Conservation (phyloP, 495 filamentous ascomycete species). For the Lichenothelia convexa region DNA sequence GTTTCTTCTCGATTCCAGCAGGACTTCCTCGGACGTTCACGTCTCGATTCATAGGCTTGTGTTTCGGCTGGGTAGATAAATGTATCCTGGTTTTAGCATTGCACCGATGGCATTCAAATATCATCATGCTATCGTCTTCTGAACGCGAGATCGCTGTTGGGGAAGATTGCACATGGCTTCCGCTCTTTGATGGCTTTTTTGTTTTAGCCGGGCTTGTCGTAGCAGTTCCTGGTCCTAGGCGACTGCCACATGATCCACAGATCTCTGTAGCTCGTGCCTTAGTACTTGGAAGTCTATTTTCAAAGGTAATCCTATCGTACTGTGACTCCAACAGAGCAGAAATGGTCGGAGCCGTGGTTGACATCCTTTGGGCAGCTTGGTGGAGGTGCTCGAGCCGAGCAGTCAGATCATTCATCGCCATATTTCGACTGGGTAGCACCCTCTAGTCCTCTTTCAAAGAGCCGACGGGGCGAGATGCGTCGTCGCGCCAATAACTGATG, state of each 20-base stretch:
- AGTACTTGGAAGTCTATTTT: constrained; percentile 23
- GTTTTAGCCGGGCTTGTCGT: constrained; percentile 7
- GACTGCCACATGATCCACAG: constrained; percentile 35
- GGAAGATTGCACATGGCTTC: not conserved
- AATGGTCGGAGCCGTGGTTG: constrained; percentile 26
- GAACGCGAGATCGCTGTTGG: not conserved
- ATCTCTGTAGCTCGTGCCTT: constrained; percentile 24
- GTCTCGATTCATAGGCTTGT: not conserved
- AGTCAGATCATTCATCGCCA: not conserved
- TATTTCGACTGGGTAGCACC: too few species aligned
- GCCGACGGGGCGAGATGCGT: too few species aligned
- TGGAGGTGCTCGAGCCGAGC: constrained; percentile 27
- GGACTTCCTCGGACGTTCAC: not conserved
- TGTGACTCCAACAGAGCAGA: constrained; percentile 29
- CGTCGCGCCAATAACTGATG: too few species aligned
- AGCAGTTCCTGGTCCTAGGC: constrained; percentile 26
- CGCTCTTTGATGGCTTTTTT: not conserved
- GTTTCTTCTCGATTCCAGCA: too few species aligned
- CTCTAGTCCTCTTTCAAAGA: too few species aligned
- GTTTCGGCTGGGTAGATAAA: not conserved
- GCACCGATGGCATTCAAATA: not conserved
- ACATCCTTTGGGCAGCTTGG: constrained; percentile 26
- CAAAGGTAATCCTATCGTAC: constrained; percentile 24
- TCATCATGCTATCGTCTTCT: not conserved
- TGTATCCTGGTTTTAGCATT: not conserved